A percentile compares a stretch with the other conserved stretches of the same genome.
These are phyloP conservation scores for Fusarium cyanostomum DNA, from an alignment of 2,329 filamentous ascomycete species.

Conservation along the genomic window DNA sequence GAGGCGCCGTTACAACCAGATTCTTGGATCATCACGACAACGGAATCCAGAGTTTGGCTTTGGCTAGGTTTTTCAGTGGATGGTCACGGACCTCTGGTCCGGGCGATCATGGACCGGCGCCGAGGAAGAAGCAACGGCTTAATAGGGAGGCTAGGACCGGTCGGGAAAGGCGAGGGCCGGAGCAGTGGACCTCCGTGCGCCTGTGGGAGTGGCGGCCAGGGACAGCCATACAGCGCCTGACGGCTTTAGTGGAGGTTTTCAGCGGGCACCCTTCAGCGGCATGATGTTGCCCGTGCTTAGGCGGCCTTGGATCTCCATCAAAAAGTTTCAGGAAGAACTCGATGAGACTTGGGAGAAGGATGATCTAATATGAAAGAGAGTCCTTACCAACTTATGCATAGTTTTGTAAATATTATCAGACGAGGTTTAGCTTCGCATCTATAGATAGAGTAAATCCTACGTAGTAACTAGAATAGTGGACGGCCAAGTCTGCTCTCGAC, in stretches of 20 bases:
- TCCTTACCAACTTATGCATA: too few relatives aligned
- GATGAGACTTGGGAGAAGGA: too few relatives aligned
- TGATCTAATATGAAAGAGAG: too few relatives aligned
- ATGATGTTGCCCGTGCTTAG: too few relatives aligned
- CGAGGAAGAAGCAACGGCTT: constrained; percentile 1
- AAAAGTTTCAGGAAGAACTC: too few relatives aligned
- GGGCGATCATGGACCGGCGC: constrained; percentile 5
- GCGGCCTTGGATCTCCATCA: too few relatives aligned
- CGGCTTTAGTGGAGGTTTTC: background rate
- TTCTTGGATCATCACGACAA: background rate
- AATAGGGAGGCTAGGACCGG: background rate
- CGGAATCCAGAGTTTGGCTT: background rate
- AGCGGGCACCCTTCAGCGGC: background rate
- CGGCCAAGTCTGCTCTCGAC: too few relatives aligned
- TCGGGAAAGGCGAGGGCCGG: constrained; percentile 4
- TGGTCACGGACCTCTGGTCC: constrained; percentile 8
- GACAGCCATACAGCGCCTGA: background rate
- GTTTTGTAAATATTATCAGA: too few relatives aligned
- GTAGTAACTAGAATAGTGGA: too few relatives aligned
- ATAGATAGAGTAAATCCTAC: too few relatives aligned
- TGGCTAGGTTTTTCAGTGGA: background rate
- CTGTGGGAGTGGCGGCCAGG: background rate
- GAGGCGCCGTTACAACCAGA: background rate
- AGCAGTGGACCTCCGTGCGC: background rate
- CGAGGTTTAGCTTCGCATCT: too few relatives aligned